Base-by-base conservation (phyloP, 2,329 filamentous ascomycete species). In the Tolypocladium pustulatum region DNA sequence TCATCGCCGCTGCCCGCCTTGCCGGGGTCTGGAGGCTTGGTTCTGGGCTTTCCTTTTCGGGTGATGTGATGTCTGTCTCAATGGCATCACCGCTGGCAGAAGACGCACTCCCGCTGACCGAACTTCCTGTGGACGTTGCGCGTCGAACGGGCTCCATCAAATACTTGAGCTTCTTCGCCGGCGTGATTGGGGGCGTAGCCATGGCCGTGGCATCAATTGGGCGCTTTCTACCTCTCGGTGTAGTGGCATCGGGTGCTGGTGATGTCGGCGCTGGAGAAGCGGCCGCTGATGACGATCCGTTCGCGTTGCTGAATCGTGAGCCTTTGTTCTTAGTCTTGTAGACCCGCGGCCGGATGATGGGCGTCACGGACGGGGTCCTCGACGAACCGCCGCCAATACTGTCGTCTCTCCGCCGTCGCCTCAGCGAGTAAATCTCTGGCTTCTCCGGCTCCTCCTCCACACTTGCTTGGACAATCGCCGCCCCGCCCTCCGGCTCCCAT, bases 401-500 rank as follows among this genome's bases (percentile, higher is more conserved):
- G 43, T 80, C 79, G 34, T 80, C 81, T 60, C 81, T 72, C 63
- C 79, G 71, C 61, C 81, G 74, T 32, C 78, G 74, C 6, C 84
- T 79, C n/a, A 87, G 69, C 3, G 79, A 81, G 63, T 87, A 87
- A 1, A 76, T 77, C 49, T 80, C 78, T 0, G 68, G 59, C 7
- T 64, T 65, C 25, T 68, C 63, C 8, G n/a, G 38, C 30, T 78
- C 75, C 51, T 81, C 77, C 65, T 88, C 82, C 32, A 87, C 78
- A 65, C 78, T 81, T 61, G 69, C 76, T 65, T 73, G 76, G 30
- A 82, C 73, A 1, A 73, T 73, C 3, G 75, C 69, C 17, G 75
- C 76, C 0, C 73, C 77, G 4, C 78, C 77, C 17, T 75, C 75
- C 0, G 77, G 81, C 41, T 84, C 81, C 95, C 95, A 99, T 1